Evolutionary conservation across 1,284 basidiomycete genomes (phyloP), one percentile per base, ranked within the genome.

Genomic region (Cystobasidiaceae sp.): DNA sequence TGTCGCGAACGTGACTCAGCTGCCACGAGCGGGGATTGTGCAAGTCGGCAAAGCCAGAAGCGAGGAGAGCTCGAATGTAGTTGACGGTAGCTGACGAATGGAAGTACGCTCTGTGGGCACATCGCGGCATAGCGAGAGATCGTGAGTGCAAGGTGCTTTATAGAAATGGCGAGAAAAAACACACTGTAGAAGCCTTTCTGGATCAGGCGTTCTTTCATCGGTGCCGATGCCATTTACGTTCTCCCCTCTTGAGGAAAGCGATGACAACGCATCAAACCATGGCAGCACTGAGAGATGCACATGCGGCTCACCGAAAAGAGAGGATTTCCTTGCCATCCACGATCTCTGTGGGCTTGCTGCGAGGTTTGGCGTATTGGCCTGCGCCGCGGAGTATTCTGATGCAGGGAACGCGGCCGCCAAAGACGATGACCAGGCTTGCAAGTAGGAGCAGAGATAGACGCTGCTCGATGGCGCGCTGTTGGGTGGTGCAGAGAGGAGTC

Each of bases 361-460:
- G 82, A 0, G 94, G 94, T 77, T 71, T 68, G 0, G 66, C 66
- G 44, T 61, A 67, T 27, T 67, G 66, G 0, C 93, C 93, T 0
- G 92, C 93, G 71, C 96, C 94, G 28, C 93, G 84, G 5, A 90
- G 90, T 68, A 96, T 86, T 15, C 93, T 86, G 45, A 94, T 90
- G 37, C 96, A 87, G n/a, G 92, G 93, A 33, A 90, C 80, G 51
- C 93, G 86, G 17, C 86, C 89, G 59, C 92, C 93, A 88, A 92
- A 94, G 67, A 96, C 86, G 70, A 74, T 64, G 71, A 98, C 91
- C 49, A 98, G 82, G 17, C 91, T 94, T 82, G 97, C 96, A 13
- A 93, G 89, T 6, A 98, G 82, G 71, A 96, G 90, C 25, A 98
- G 83, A 4, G 93, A 93, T 60, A 98, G 87, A 76, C 97, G 96